These are phyloP conservation scores for Fusarium setosum DNA, from an alignment of 2,329 filamentous ascomycete genomes.

Conservation along the genomic window DNA sequence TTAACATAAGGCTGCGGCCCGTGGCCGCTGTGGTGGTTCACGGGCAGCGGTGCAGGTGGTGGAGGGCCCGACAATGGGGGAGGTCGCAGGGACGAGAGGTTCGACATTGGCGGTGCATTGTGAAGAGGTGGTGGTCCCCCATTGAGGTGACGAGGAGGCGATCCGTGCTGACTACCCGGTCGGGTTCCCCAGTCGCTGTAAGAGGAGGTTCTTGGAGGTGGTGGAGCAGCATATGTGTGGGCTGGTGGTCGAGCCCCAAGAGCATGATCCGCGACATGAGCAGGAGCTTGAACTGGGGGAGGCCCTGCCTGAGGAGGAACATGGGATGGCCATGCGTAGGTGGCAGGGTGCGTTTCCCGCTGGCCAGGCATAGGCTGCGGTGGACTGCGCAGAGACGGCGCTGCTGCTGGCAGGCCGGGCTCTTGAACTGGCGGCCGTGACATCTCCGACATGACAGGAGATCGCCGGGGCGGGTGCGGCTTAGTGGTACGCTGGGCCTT, in stretches of 20 bases:
- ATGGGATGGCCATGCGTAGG: slow-evolving; percentile 43
- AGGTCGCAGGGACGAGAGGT: slow-evolving; percentile 60
- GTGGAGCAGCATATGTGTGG: slow-evolving; percentile 44
- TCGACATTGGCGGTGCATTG: slow-evolving; percentile 44
- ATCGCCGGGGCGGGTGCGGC: slow-evolving; percentile 36
- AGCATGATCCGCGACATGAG: slow-evolving; percentile 40
- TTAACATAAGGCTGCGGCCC: slow-evolving; percentile 51
- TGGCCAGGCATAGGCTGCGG: slow-evolving; percentile 42
- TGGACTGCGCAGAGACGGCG: slow-evolving; percentile 44
- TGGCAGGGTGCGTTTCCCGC: slow-evolving; percentile 39
- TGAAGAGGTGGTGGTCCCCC: slow-evolving; percentile 54
- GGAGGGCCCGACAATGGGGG: slow-evolving; percentile 58
- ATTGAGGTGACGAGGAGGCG: slow-evolving; percentile 62
- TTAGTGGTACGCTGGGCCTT: slow-evolving; percentile 62
- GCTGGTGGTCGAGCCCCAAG: slow-evolving; percentile 43
- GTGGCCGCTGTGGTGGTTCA: slow-evolving; percentile 56
- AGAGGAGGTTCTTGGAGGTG: slow-evolving; percentile 39
- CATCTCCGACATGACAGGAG: slow-evolving; percentile 35
- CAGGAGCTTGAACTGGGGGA: slow-evolving; percentile 37
- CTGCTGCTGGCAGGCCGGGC: slow-evolving; percentile 28
- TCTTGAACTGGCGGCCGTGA: slow-evolving; percentile 29
- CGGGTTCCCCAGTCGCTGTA: slow-evolving; percentile 62
- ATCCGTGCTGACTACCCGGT: slow-evolving; percentile 60
- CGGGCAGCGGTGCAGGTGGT: slow-evolving; percentile 53
- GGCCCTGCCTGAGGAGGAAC: slow-evolving; percentile 35